A percentile compares a stretch with the other conserved stretches of the same genome.
These are phyloP conservation scores for Neonectria neomacrospora DNA, from an alignment of 2,329 filamentous ascomycete genomes.

Conservation along the genomic window DNA sequence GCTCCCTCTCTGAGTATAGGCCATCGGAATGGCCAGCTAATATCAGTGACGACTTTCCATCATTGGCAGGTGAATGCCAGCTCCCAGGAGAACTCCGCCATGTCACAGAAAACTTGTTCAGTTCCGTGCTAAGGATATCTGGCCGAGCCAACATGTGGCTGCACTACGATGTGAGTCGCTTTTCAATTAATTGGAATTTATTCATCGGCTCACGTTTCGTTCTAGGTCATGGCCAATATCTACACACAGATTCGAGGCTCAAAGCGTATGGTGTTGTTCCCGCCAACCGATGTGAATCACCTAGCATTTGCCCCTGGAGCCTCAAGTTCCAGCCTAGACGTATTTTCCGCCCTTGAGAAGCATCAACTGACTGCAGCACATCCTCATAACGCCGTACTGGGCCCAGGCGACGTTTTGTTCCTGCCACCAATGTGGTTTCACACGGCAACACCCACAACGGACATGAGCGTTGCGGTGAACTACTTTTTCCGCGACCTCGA, in stretches of 20 bases:
- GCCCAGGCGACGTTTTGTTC: constrained; percentile 81
- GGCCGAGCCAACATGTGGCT: constrained; percentile 89
- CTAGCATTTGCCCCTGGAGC: constrained; percentile 79
- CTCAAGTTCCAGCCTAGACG: constrained; percentile 81
- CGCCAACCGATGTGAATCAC: constrained; percentile 76
- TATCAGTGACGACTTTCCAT: constrained; percentile 76
- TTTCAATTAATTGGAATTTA: background rate
- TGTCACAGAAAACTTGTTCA: constrained; percentile 74
- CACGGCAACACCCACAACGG: constrained; percentile 69
- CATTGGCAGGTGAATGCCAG: constrained; percentile 74
- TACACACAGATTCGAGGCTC: constrained; percentile 81
- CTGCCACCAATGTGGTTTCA: constrained; percentile 89
- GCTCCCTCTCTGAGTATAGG: constrained; percentile 75
- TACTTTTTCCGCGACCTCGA: constrained; percentile 84
- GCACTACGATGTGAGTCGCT: constrained; percentile 78
- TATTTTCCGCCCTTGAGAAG: constrained; percentile 66
- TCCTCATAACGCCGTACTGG: constrained; percentile 73
- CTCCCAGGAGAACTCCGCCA: constrained; percentile 71
- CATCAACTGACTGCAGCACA: constrained; percentile 60
- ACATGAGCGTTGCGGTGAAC: constrained; percentile 83
- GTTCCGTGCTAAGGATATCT: constrained; percentile 82
- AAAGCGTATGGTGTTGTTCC: constrained; percentile 81
- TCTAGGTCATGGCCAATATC: constrained; percentile 84
- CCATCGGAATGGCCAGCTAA: constrained; percentile 77
- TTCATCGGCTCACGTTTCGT: constrained; percentile 3